These are phyloP conservation scores for Kluyveromyces sp. DNA, from an alignment of 1,139 yeast genomes.

Conservation along the genomic window DNA sequence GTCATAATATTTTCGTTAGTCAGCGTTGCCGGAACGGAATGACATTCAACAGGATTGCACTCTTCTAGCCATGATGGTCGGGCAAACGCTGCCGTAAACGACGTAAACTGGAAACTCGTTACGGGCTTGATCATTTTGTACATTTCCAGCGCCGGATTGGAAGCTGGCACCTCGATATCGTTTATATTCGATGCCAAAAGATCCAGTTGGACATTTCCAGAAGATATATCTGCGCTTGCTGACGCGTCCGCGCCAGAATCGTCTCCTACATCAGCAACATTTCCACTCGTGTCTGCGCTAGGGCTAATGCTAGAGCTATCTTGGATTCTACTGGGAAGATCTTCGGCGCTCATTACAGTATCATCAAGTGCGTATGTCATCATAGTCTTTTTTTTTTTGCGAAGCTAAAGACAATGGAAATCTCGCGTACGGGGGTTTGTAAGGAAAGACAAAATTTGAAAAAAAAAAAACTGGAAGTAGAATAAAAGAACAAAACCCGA, in stretches of 20 bases:
- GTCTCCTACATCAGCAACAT: too few relatives aligned
- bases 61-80: background rate
- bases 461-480: too few relatives aligned
- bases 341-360: background rate
- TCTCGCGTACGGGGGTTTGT: too few relatives aligned
- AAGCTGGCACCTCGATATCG: background rate
- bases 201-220: background rate
- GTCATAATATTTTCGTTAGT: background rate
- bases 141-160: slow-evolving; percentile 3
- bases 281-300: too few relatives aligned
- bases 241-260: too few relatives aligned
- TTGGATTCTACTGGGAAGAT: too few relatives aligned
- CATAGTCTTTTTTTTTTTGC: background rate
- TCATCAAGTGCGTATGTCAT: background rate
- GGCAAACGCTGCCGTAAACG: background rate
- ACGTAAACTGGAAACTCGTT: background rate
- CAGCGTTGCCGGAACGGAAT: background rate
- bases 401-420: background rate
- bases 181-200: background rate
- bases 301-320: too few relatives aligned
- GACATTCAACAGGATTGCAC: too few relatives aligned
- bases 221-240: too few relatives aligned
- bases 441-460: too few relatives aligned
- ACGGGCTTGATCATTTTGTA: slow-evolving; percentile 2
- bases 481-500: too few relatives aligned